These are phyloP conservation scores for Cyberlindnera mississippiensis DNA, from an alignment of 805 yeast species.

Conservation along the genomic window DNA sequence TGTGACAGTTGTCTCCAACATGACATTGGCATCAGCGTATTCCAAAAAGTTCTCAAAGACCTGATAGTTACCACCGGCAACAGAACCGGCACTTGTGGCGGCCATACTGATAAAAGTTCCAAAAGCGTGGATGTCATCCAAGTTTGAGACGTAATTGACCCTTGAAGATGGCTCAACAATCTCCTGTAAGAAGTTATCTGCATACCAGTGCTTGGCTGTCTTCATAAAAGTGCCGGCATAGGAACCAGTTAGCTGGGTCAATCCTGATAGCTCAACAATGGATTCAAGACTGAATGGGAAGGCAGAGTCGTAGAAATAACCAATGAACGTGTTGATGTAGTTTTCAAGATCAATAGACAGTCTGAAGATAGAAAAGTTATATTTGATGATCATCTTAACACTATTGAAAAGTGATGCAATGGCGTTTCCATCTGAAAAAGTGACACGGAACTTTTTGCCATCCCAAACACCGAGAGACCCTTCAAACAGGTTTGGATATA, in stretches of 20 bases:
- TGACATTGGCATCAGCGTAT: slow-evolving; percentile 31
- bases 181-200: slow-evolving; percentile 27
- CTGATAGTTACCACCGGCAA: slow-evolving; percentile 43
- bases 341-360: slow-evolving; percentile 18
- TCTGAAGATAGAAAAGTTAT: slow-evolving; percentile 30
- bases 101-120: slow-evolving; percentile 39
- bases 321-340: slow-evolving; percentile 12
- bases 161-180: slow-evolving; percentile 39
- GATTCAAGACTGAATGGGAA: slow-evolving; percentile 34
- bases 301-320: neutral
- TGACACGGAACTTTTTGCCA: slow-evolving; percentile 26
- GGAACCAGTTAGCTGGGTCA: slow-evolving; percentile 21
- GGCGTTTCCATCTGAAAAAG: too few relatives aligned
- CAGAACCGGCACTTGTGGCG: slow-evolving; percentile 32
- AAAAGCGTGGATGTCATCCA: slow-evolving; percentile 40
- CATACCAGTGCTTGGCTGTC: slow-evolving; percentile 17
- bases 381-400: slow-evolving; percentile 27
- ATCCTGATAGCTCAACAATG: slow-evolving; percentile 19
- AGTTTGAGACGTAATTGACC: slow-evolving; percentile 40
- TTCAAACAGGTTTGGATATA: slow-evolving; percentile 12
- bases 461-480: slow-evolving; percentile 35
- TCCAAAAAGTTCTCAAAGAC: slow-evolving; percentile 40
- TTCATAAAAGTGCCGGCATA: slow-evolving; percentile 28
- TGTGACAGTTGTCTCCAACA: slow-evolving; percentile 30
- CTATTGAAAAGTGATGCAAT: neutral